Evolutionary conservation across 177 flowering plant genomes (phyloP).

Genomic region (Tripterygium wilfordii): DNA sequence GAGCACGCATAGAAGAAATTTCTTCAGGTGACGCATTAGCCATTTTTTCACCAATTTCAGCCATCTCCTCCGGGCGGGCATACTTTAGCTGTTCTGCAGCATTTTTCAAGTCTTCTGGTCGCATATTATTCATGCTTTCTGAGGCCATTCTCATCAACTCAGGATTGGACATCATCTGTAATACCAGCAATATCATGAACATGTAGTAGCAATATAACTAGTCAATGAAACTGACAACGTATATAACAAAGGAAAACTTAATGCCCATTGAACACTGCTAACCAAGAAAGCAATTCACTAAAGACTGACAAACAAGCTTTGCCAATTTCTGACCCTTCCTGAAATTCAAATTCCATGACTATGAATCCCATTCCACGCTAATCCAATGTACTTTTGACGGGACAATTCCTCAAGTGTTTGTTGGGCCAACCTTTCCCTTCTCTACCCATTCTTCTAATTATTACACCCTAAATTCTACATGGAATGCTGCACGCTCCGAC

Average conservation of each 20-base stretch:
- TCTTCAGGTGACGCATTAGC: constrained; percentile 88
- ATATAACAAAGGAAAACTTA: too few species aligned
- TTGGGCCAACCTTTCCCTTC: too few species aligned
- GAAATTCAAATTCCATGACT: too few species aligned
- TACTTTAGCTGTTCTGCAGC: constrained; percentile 91
- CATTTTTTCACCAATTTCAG: constrained; percentile 79
- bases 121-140: constrained; percentile 85
- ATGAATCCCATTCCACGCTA: too few species aligned
- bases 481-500: too few species aligned
- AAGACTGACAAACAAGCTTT: too few species aligned
- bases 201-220: neutral
- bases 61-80: constrained; percentile 85
- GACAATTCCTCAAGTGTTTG: too few species aligned
- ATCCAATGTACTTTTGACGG: too few species aligned
- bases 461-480: too few species aligned
- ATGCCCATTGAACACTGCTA: neutral
- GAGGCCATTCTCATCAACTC: constrained; percentile 85
- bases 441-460: too few species aligned
- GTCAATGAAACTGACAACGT: neutral
- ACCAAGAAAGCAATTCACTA: neutral
- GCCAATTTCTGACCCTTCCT: too few species aligned
- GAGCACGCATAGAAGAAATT: constrained; percentile 76
- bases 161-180: constrained; percentile 98
- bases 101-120: constrained; percentile 68
- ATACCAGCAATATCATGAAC: constrained; percentile 4